Conservation (phyloP, 371 early-diverging fungal species). For the Parasitella parasitica region DNA sequence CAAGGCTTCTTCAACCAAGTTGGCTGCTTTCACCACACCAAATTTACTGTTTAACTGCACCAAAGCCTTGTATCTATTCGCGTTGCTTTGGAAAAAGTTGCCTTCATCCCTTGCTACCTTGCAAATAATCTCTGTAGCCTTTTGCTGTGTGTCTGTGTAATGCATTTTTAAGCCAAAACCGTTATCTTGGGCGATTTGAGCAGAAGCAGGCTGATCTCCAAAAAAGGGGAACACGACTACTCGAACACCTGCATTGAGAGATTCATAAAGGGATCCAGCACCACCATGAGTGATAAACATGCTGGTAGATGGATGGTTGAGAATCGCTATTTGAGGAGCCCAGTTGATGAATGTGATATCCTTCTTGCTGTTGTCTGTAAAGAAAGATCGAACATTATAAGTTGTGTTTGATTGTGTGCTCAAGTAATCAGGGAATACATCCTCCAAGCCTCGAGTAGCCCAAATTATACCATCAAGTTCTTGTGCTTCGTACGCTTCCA, state of each 20-base stretch:
- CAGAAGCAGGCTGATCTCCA: constrained; percentile 35
- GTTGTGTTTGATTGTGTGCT: background rate
- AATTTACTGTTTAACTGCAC: constrained; percentile 19
- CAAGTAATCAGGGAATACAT: constrained; percentile 9
- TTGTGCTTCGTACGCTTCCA: constrained; percentile 14
- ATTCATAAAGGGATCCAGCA: constrained; percentile 31
- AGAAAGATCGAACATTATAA: background rate
- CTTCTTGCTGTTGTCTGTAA: background rate
- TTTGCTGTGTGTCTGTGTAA: background rate
- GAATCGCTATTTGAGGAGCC: constrained; percentile 41
- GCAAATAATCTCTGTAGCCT: background rate
- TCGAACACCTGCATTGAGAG: constrained; percentile 24
- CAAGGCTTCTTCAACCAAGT: constrained; percentile 25
- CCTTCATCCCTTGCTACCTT: background rate
- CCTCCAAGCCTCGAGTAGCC: constrained; percentile 11
- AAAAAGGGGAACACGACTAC: constrained; percentile 36
- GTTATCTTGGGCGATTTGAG: background rate
- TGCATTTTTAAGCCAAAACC: constrained; percentile 1
- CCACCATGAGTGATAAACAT: constrained; percentile 48
- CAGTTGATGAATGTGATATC: constrained; percentile 17
- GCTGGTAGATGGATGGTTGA: constrained; percentile 29
- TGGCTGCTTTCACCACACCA: constrained; percentile 16
- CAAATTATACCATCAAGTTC: constrained; percentile 32
- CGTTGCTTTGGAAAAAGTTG: background rate
- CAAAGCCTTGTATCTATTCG: constrained; percentile 7